These are phyloP conservation scores for Hanseniaspora lindneri DNA, from an alignment of 805 yeast species.

Conservation along the genomic window DNA sequence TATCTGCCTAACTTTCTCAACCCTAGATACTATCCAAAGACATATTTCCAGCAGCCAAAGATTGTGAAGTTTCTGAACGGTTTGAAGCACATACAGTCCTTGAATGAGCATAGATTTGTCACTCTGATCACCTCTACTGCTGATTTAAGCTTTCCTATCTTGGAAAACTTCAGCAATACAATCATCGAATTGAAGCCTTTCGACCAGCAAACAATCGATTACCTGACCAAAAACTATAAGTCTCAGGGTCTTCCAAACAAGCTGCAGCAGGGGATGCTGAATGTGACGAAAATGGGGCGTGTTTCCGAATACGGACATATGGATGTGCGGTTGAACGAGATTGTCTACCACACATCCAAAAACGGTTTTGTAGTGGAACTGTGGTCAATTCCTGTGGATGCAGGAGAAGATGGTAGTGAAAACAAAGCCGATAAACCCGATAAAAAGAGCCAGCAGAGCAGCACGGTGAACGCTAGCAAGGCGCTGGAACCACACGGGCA, in stretches of 20 bases:
- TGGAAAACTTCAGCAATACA: constrained; percentile 47
- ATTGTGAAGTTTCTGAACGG: constrained; percentile 52
- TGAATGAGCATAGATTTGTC: constrained; percentile 34
- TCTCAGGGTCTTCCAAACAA: constrained; percentile 52
- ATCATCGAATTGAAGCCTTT: constrained; percentile 72
- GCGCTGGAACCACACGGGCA: constrained; percentile 13
- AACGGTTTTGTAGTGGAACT: constrained; percentile 75
- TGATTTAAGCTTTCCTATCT: constrained; percentile 41
- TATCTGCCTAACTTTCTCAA: constrained; percentile 67
- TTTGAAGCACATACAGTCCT: constrained; percentile 42
- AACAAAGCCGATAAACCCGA: constrained; percentile 21
- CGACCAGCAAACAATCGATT: constrained; percentile 54
- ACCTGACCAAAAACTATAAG: constrained; percentile 57
- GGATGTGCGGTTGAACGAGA: constrained; percentile 63
- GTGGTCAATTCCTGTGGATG: constrained; percentile 97
- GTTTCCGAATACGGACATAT: constrained; percentile 66
- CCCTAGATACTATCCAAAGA: constrained; percentile 59
- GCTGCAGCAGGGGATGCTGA: constrained; percentile 76
- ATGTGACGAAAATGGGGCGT: constrained; percentile 59
- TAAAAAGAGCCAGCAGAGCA: no score
- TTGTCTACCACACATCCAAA: constrained; percentile 75
- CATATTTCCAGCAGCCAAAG: constrained; percentile 34
- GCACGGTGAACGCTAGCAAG: constrained; percentile 12
- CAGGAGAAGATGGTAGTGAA: constrained; percentile 38
- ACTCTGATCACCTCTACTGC: constrained; percentile 47